Evolutionary conservation across 2,329 filamentous ascomycete species (phyloP), one percentile per base, ranked within the genome.

Genomic region (Fusarium miscanthi): DNA sequence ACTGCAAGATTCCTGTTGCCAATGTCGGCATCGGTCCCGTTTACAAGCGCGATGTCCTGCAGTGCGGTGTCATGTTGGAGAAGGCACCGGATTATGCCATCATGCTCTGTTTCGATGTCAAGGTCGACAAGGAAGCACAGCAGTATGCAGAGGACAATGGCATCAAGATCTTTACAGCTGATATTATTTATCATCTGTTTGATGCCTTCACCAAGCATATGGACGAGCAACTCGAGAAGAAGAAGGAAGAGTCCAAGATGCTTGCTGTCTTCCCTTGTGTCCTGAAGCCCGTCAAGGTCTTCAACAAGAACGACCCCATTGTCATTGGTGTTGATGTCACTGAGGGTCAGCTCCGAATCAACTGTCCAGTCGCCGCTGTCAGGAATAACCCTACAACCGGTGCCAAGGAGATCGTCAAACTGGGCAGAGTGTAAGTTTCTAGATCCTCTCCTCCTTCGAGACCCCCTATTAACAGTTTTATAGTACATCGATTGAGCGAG

Each of bases 101-200:
- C 81, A 99, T 99, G 96, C 91, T 99, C 56, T 98, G 96, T 82
- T 99, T 99, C 88, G 97, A 99, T 82, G 96, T 99, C 84, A 98
- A 98, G 86, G 94, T 99, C 21, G 96, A 99, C 85, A 98, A 97
- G 83, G 96, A 99, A 80, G 96, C 96, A 2, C 91, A 92, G 74
- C 88, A 89, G 14, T 97, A 98, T 78, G 96, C 96, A 16, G 94
- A 98, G 23, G 94, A 98, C 63, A 91, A 97, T 70, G 94, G 94
- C 57, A 93, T 99, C 85, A 98, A 97, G 87, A 93, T 99, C 78
- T 99, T 99, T 86, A 97, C 94, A 6, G 96, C 97, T 6, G 95
- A 99, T 82, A 99, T 99, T 78, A 99, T 99, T 80, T 99, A 99
- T 84, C 96, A 99, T 82, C 87, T 99, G 64, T 99, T 99, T 82